A percentile compares a stretch with the other conserved stretches of the same genome.
Evolutionary conservation across 148 eudicot genomes (phyloP).

Genomic region (Vaccinium corymbosum): DNA sequence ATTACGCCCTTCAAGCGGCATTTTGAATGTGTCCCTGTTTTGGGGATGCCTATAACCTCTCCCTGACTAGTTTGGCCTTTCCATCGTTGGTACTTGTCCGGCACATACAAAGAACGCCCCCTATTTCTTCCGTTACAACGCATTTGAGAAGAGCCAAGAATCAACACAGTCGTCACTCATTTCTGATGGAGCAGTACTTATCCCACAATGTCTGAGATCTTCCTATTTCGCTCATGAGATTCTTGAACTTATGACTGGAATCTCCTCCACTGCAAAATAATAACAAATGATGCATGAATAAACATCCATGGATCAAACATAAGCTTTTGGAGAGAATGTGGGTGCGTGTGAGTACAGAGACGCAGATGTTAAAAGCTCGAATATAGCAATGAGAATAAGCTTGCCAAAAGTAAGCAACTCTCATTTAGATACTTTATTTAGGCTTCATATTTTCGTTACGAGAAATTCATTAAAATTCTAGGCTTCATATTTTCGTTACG

Average conservation of each 20-base stretch:
- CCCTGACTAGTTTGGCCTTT: background rate
- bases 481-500: background rate
- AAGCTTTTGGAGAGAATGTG: background rate
- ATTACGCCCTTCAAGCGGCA: background rate
- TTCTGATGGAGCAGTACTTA: constrained; percentile 75
- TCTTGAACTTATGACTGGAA: constrained; percentile 79
- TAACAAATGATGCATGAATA: background rate
- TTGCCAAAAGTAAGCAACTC: background rate
- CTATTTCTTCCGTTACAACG: background rate
- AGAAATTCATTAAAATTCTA: background rate
- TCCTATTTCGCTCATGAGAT: constrained; percentile 77
- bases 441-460: background rate
- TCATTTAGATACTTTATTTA: background rate
- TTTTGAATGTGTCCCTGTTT: background rate
- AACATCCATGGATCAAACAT: background rate
- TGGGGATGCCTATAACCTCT: background rate
- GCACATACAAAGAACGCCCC: background rate
- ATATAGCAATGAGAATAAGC: background rate
- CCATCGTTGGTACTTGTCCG: background rate
- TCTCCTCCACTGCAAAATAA: constrained; percentile 79
- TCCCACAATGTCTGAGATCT: constrained; percentile 58
- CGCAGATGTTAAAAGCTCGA: background rate
- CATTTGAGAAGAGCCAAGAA: background rate
- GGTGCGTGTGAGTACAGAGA: background rate
- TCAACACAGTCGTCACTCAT: constrained; percentile 43